Conservation (phyloP, 129 eudicot species). For the Flaveria sonorensis region DNA sequence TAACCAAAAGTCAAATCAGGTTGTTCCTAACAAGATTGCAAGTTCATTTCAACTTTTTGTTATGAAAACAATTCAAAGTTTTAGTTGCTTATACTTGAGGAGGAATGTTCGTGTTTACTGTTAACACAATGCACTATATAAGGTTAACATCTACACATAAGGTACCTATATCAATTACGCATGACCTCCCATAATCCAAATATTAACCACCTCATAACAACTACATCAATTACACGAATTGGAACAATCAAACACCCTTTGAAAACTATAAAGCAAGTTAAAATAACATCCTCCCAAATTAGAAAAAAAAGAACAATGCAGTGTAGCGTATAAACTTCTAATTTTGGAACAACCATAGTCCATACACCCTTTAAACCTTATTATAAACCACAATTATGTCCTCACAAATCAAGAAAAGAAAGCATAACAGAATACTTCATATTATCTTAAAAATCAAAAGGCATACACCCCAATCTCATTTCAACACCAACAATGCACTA, state of each 20-base stretch:
- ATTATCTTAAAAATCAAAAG: not conserved
- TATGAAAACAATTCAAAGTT: not conserved
- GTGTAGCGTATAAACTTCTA: not conserved
- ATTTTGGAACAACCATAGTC: not conserved
- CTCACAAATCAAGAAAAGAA: not conserved
- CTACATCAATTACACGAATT: not conserved
- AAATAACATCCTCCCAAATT: not conserved
- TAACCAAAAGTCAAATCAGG: not conserved
- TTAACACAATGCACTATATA: not conserved
- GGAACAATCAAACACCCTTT: not conserved
- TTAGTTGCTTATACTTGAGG: not conserved
- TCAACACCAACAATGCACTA: not conserved
- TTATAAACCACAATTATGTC: not conserved
- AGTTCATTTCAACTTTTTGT: constrained; percentile 5
- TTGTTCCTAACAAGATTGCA: constrained; percentile 3
- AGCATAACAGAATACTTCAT: not conserved
- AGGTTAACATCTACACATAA: constrained; percentile 1
- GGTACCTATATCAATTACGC: not conserved
- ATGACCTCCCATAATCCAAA: not conserved
- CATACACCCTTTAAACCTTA: not conserved
- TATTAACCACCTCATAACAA: not conserved
- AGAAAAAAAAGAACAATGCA: not conserved
- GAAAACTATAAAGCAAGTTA: constrained; percentile 9
- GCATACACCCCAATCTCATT: not conserved
- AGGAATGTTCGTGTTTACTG: not conserved